Base-by-base conservation (phyloP, 345 rosid species). In the Camelina laxa region DNA sequence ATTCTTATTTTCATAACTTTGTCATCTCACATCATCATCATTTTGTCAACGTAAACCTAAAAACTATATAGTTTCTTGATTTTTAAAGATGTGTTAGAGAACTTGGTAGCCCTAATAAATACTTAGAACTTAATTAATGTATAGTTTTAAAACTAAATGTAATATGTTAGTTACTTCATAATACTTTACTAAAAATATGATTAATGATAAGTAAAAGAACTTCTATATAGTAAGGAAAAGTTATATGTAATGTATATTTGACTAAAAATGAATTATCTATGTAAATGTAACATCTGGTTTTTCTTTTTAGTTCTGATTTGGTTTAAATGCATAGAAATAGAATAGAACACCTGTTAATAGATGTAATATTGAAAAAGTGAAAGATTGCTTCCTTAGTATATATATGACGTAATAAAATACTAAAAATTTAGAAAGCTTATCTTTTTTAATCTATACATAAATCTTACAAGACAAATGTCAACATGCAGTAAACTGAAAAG, bases 401-500 rank as follows among this genome's bases (percentile, higher is more conserved):
- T 2, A 8, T 4, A 33, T 17, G 6, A 45, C n/a, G 5, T 27
- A 45, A 45, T 9, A 38, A 39, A 38, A 16, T 33, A 33, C 36
- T 33, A 33, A 1, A 0, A 58, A 15, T 35, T 35, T 59, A 19
- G 15, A 59, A 59, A 59, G 47, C 16, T 59, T 6, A 47, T 4
- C 8, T 10, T 58, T 57, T 31, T 4, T 7, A 58, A 35, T 21
- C 7, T 50, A 17, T 61, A 50, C 69, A 62, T 62, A 63, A 41
- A 41, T 19, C 5, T 39, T 4, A 2, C 17, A 39, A 17, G 69
- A 51, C 54, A 75, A 45, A 58, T 58, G 67, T 58, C 42, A 6
- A 36, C 78, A 74, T 67, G 54, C 66, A 22, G 36, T 19, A 59
- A 67, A 59, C 56, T 47, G 14, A 49, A 30, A 48, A 58, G 35